Evolutionary conservation across 257 asterid species (phyloP), one percentile per base, ranked within the genome.

Genomic region (Asclepias syriaca): DNA sequence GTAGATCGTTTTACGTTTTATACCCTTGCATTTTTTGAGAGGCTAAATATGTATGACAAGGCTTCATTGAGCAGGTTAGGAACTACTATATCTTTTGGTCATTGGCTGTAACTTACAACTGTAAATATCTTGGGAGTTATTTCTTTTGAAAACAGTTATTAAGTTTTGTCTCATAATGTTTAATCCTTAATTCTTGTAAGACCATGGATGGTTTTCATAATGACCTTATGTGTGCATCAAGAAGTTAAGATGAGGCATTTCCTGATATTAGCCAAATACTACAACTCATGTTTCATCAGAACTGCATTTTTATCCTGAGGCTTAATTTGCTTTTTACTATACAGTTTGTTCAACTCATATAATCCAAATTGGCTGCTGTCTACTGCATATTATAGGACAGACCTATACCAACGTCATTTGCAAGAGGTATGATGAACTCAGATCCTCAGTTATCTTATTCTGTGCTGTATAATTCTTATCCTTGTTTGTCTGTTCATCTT

Each of bases 11-110:
- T 95, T 81, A 95, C 98, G 66, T 95, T 83, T 81, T 87, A 92
- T 75, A 92, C 98, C 43, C 99, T 95, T 68, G 94, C 99, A 37
- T 95, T 92, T 89, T 95, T 95, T 79, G 99, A 95, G 94, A 85
- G 86, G 91, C 77, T 92, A 81, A 95, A 90, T 85, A 92, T 92
- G 91, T 90, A 90, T 71, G 93, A 80, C 84, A 92, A 95, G 78
- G 96, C 98, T 77, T 92, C 99, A 50, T 77, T 92, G 78, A 89
- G 87, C 92, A 90, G 99, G 99, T 95, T 82, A 27, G 21, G 21
- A 64, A n/a, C 65, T 68, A 66, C 43, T 34, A 37, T 50, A 49
- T 68, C 57, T 14, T 54, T 29, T 37, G 24, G 22, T 11, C 22
- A 59, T 59, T 43, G 16, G 53, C 14, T 56, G 34, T 32, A 45